Base-by-base conservation (phyloP, 2,329 filamentous ascomycete genomes). In the Scolecobasidium constrictum region DNA sequence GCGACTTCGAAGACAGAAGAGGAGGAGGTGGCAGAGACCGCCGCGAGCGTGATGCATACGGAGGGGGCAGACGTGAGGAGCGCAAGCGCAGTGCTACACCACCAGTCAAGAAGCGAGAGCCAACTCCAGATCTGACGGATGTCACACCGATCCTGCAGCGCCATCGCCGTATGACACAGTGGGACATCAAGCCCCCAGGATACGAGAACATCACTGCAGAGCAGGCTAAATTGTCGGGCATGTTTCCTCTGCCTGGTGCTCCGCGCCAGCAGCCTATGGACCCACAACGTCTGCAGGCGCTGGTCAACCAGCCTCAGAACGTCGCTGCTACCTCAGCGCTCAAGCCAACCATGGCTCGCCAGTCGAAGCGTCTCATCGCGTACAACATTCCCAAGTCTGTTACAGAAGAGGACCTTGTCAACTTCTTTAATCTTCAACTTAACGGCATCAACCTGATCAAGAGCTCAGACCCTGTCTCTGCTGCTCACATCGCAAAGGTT, bases 161-260 rank as follows among this genome's bases (percentile, higher is more conserved):
- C 54, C 92, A 88, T 71, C 82, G 93, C 53, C 83, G 92, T 46
- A 69, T 98, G 71, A 96, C 88, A 26, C 93, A 98, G 64, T 99
- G 92, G 92, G 93, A 99, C 61, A 95, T 98, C 63, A 98, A 98
- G 67, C 92, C 92, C 4, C 86, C 87, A 13, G 90, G 92, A 35
- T 99, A 99, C 57, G 93, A 98, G 58, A 94, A 92, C 62, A 90
- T 99, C 50, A 95, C 92, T 2, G 87, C 92, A 17, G 93, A 98
- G 64, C 93, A 98, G 63, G 93, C 92, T 40, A 99, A 99, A 70
- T 74, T 98, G 35, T 98, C 93, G 3, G 78, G 90, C 68, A 95
- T 98, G 92, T 99, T 98, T 69, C 88, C 93, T 47, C 77, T 99
- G 36, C 92, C 92, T 3, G 92, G 92, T 50, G 92, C 92, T 48